Base-by-base conservation (phyloP, 164 flowering plant species). In the Magnolia sinica region DNA sequence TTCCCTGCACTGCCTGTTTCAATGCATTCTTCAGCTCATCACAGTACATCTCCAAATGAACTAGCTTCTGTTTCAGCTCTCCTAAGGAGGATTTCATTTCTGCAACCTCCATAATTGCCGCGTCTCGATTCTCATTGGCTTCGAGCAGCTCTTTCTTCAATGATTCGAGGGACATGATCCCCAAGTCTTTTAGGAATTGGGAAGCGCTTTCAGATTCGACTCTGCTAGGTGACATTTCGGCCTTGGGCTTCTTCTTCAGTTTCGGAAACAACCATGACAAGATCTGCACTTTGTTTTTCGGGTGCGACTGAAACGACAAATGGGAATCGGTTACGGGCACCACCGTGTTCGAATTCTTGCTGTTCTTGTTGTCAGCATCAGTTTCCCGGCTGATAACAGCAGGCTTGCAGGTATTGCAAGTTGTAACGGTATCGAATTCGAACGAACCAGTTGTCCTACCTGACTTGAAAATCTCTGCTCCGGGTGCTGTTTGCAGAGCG, bases 31-130 rank as follows among this genome's bases (percentile, higher is more conserved):
- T 91, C 66, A 96, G 81, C 75, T 91, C 96, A 78, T 91, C 92
- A 71, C 99, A 96, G 73, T 96, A 89, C 16, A 74, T 85, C 79
- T 96, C 99, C 73, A 96, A 85, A 75, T 84, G 77, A 76, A 87
- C 92, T 68, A 96, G 78, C 83, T 90, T 93, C 78, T 87, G 87
- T 29, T 79, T 87, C 68, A 96, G 82, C 73, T 89, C 95, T 24
- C 88, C 92, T 8, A 93, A 37, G 14, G 95, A 91, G 59, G 90
- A 84, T 80, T 82, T 96, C 97, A 93, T 92, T 79, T 89, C 96
- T 1, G 91, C 55, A 63, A 84, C 96, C 82, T 91, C 95, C 81
- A 37, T 76, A 71, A 93, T 78, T 13, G 99, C 98, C 0, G 89
- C 87, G 75, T 89, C 92, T 83, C 89, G 82, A 71, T 82, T 85